Evolutionary conservation across 352 stramenopile species (phyloP), one percentile per base, ranked within the genome.

Genomic region (Globisporangium acanthophoron): DNA sequence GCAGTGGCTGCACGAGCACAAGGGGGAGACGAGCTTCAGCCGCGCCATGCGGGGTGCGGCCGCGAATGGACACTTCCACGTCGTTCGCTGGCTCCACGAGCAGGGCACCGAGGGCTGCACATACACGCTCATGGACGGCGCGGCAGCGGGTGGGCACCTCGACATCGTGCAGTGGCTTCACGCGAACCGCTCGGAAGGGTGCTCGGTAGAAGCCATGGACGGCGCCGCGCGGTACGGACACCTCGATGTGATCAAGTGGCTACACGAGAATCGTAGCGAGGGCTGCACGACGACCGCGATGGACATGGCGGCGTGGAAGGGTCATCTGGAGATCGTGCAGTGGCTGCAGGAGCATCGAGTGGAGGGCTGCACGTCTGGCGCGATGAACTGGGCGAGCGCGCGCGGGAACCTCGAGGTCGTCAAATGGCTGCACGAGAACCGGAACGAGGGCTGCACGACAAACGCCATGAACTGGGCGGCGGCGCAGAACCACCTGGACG

Each of bases 331-430:
- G 5, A 75, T 82, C 37, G 71, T 86, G 11, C 61, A 87, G 62
- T 90, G 80, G 80, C 56, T 88, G 9, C 75, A 88, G 40, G 51
- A 64, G 21, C 54, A 88, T 52, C 74, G 78, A 11, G 59, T n/a
- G 6, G 80, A 90, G 39, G 76, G 80, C 18, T 85, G 74, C 65
- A 87, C 78, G 15, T 70, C 66, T 16, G 75, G 73, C 24, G 79
- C 79, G 27, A 86, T 89, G 67, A 74, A 89, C 62, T 72, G 44
- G 52, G 55, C 62, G 20, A 59, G 59, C 18, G 54, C 37, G 27
- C 50, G 50, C 12, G 64, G 64, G 16, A 53, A 70, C 37, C 6
- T 68, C 12, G 41, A 51, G 15, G 46, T 70, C 2, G 47, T 70
- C 20, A 6, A 56, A 39, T 61, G 55, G 51, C 52, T 70, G 12